Conservation (phyloP, 345 rosid species). For the Xanthoceras sorbifolium region DNA sequence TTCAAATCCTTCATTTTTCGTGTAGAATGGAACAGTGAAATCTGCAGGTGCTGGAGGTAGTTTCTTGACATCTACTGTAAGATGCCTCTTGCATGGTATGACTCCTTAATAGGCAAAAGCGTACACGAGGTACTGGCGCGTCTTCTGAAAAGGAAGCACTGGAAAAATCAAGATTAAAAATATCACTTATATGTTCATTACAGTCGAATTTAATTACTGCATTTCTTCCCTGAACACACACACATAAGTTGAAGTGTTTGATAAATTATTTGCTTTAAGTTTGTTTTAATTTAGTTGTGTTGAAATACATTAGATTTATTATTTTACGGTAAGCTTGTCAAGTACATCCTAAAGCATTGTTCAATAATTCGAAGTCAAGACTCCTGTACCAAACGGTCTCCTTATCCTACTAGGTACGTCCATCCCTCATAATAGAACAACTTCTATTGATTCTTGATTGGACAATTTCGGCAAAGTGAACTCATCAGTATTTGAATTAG, state of each 20-base stretch:
- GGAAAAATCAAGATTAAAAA: background rate
- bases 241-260: too few relatives aligned
- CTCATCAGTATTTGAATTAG: too few relatives aligned
- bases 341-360: background rate
- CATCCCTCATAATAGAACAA: too few relatives aligned
- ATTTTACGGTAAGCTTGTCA: background rate
- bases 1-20: background rate
- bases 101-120: background rate
- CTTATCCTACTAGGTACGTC: too few relatives aligned
- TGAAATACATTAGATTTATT: too few relatives aligned
- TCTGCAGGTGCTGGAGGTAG: background rate
- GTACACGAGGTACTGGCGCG: background rate
- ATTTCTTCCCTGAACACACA: background rate
- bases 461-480: too few relatives aligned
- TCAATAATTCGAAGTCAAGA: background rate
- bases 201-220: background rate
- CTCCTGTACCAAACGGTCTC: too few relatives aligned
- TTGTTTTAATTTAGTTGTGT: too few relatives aligned
- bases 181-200: too few relatives aligned
- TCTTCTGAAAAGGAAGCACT: background rate
- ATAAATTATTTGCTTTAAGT: too few relatives aligned
- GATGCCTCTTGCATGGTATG: background rate
- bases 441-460: too few relatives aligned
- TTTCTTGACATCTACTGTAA: constrained; percentile 1
- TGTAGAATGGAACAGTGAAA: background rate